These are phyloP conservation scores for Chaetomium globosum DNA, from an alignment of 2,329 filamentous ascomycete genomes.

Conservation along the genomic window DNA sequence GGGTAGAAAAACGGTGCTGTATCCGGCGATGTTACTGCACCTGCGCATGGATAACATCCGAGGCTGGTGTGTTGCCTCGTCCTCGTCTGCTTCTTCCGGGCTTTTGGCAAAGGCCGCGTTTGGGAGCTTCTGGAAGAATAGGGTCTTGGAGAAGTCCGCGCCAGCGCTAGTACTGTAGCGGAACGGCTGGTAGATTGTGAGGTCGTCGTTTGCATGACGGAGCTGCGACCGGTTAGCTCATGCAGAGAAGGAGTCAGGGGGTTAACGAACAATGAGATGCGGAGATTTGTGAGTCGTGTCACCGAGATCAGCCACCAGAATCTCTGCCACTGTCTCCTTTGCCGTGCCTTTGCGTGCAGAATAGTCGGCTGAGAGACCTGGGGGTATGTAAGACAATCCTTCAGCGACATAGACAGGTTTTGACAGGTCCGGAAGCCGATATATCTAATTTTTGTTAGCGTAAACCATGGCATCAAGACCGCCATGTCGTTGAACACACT, in stretches of 20 bases:
- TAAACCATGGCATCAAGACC: too few relatives aligned
- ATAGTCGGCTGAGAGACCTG: slow-evolving; percentile 72
- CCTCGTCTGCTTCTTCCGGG: slow-evolving; percentile 53
- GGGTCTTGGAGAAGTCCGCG: slow-evolving; percentile 54
- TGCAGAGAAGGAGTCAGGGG: not conserved
- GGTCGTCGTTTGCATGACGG: slow-evolving; percentile 76
- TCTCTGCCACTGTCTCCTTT: slow-evolving; percentile 74
- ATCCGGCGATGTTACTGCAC: slow-evolving; percentile 70
- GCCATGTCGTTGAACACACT: slow-evolving; percentile 41
- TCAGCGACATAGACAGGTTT: slow-evolving; percentile 74
- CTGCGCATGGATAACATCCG: slow-evolving; percentile 58
- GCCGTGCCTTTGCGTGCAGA: slow-evolving; percentile 68
- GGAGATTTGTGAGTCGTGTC: slow-evolving; percentile 70
- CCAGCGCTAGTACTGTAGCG: slow-evolving; percentile 48
- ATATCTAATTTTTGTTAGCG: slow-evolving; percentile 59
- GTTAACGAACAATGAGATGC: slow-evolving; percentile 72
- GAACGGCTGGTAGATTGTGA: slow-evolving; percentile 85
- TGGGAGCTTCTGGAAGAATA: slow-evolving; percentile 76
- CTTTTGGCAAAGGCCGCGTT: slow-evolving; percentile 68
- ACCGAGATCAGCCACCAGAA: slow-evolving; percentile 82
- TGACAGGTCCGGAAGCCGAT: slow-evolving; percentile 71
- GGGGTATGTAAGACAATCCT: slow-evolving; percentile 75
- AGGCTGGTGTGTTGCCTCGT: slow-evolving; percentile 52
- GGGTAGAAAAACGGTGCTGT: slow-evolving; percentile 79
- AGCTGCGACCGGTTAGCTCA: slow-evolving; percentile 52